phyloP scores from a whole-genome alignment of 2,329 filamentous ascomycete species.

The Basipetospora chlamydospora region DNA sequence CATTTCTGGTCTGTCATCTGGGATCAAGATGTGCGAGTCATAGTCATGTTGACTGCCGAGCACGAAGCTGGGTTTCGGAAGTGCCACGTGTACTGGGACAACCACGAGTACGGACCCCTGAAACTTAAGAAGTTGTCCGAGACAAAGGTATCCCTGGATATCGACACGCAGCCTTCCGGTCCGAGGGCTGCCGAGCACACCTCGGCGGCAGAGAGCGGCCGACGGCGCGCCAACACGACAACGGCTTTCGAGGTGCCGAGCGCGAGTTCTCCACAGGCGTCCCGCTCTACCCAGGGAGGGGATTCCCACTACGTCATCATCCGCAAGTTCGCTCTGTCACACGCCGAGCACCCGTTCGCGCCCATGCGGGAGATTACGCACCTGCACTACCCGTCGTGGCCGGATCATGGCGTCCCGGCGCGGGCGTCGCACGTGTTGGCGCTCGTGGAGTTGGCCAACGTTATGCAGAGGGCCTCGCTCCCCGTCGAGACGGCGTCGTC shows the following conservation, averaged over 20 bases:
- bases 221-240: constrained; percentile 40
- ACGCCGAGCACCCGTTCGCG: constrained; percentile 63
- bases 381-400: constrained; percentile 91
- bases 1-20: constrained; percentile 98
- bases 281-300: constrained; percentile 10
- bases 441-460: constrained; percentile 76
- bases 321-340: constrained; percentile 73
- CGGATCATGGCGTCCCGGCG: constrained; percentile 86
- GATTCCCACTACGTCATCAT: constrained; percentile 67
- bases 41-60: constrained; percentile 94
- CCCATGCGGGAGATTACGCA: constrained; percentile 89
- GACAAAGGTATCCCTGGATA: constrained; percentile 65
- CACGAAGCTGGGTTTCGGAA: constrained; percentile 87
- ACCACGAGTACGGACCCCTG: constrained; percentile 62
- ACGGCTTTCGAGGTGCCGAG: constrained; percentile 23
- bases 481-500: constrained; percentile 25
- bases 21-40: constrained; percentile 89
- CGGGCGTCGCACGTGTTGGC: constrained; percentile 76
- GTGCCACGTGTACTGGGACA: constrained; percentile 87
- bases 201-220: constrained; percentile 22
- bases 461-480: constrained; percentile 47
- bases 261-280: constrained; percentile 10
- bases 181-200: no score
- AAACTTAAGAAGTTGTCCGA: constrained; percentile 67
- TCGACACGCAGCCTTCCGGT: constrained; percentile 22